Base-by-base conservation (phyloP, 225 moss, liverwort and hornwort species). In the Rhytidiadelphus loreus region DNA sequence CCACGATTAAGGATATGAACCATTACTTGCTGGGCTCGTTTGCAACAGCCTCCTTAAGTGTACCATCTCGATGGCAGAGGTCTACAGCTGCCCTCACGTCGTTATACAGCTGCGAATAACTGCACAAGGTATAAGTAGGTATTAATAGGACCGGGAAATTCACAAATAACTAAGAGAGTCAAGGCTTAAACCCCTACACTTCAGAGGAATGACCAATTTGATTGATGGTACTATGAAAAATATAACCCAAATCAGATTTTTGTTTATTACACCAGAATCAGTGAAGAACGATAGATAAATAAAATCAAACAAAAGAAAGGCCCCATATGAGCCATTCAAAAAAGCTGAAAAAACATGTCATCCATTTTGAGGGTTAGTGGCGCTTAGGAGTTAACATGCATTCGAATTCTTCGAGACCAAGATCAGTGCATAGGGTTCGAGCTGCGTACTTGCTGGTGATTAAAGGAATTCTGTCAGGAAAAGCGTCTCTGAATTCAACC, bases 31-130 rank as follows among this genome's bases (percentile, higher is more conserved):
- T 93, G 70, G 98, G 98, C n/a, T 98, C 92, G 75, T 87, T 91
- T 83, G 98, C 96, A 86, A 98, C 98, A 88, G 98, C 98, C 90
- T 94, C 91, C 87, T 98, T 98, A 30, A 98, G 93, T 41, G 96
- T 98, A 73, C 96, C 98, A 88, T 96, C 98, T 82, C 98, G 94
- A 87, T 96, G 98, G 84, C 96, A 96, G 70, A 96, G 90, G 90
- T 96, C 98, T 58, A 96, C 98, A 81, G 98, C 98, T 68, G 98
- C 93, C 83, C 98, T 94, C 86, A 98, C 96, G 91, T 96, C 96
- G 79, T 87, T 89, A 76, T 98, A 98, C 88, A 96, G 94, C 85
- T 95, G 95, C 91, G 95, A 92, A 88, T 96, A 98, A 83, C 96
- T 96, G 94, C 77, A 93, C 79, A 80, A 75, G 50, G 63, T 29